These are phyloP conservation scores for Candida ipomoeae DNA, from an alignment of 805 yeast species.

Conservation along the genomic window DNA sequence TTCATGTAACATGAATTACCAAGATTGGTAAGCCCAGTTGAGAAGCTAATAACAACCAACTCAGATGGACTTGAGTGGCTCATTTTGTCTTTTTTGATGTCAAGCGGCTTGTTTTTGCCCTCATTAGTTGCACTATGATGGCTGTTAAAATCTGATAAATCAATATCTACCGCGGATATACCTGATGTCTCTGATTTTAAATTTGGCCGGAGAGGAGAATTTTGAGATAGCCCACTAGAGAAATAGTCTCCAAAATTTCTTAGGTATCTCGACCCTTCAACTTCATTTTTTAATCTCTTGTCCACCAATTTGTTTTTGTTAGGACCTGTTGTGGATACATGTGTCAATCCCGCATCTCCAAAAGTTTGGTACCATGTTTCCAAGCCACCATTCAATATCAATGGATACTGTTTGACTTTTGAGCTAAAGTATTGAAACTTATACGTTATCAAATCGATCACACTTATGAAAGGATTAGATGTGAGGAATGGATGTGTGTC, in stretches of 20 bases:
- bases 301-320: slow-evolving; percentile 11
- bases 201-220: not conserved
- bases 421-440: slow-evolving; percentile 33
- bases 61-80: not conserved
- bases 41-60: slow-evolving; percentile 23
- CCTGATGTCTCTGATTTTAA: not conserved
- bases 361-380: slow-evolving; percentile 27
- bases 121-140: not conserved
- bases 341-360: slow-evolving; percentile 23
- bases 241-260: slow-evolving; percentile 14
- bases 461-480: slow-evolving; percentile 53
- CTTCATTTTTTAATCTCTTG: slow-evolving; percentile 7
- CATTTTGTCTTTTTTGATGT: not conserved
- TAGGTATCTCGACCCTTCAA: slow-evolving; percentile 7
- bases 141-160: not conserved
- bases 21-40: slow-evolving; percentile 72
- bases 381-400: slow-evolving; percentile 37
- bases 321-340: not conserved
- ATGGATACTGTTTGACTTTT: slow-evolving; percentile 28
- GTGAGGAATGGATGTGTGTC: slow-evolving; percentile 38
- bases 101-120: not conserved
- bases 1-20: slow-evolving; percentile 95
- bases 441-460: slow-evolving; percentile 36
- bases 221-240: slow-evolving; percentile 6
- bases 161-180: not conserved